Conservation (phyloP, 1,284 basidiomycete genomes). For the Sutorius eximius region DNA sequence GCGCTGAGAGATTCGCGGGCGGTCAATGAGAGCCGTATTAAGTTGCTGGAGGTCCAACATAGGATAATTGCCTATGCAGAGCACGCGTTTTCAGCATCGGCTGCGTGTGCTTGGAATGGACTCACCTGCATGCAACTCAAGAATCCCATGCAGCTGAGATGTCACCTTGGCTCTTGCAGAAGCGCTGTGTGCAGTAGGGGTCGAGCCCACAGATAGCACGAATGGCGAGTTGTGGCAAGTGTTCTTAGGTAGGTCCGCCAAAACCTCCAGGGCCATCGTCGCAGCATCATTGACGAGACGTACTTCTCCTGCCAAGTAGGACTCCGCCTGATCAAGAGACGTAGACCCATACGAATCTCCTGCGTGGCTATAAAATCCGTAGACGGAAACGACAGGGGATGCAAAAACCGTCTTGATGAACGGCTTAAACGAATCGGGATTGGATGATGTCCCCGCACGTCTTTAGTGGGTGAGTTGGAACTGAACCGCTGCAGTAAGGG, state of each 20-base stretch:
- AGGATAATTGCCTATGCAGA: conserved; percentile 70
- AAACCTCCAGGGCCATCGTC: conserved; percentile 50
- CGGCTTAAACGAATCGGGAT: conserved; percentile 53
- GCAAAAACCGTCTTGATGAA: conserved; percentile 54
- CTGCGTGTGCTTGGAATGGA: background rate
- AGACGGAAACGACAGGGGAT: conserved; percentile 61
- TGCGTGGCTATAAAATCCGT: conserved; percentile 84
- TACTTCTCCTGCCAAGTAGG: conserved; percentile 72
- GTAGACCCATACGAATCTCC: conserved; percentile 76
- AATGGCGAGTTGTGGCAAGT: conserved; percentile 47
- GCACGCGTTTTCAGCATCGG: conserved; percentile 6
- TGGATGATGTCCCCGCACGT: conserved; percentile 74
- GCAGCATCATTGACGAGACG: conserved; percentile 70
- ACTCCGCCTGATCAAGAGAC: conserved; percentile 59
- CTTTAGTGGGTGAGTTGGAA: conserved; percentile 40
- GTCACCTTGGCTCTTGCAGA: conserved; percentile 52
- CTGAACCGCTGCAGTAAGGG: background rate
- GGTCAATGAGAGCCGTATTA: conserved; percentile 65
- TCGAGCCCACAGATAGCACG: conserved; percentile 81
- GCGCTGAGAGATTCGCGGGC: conserved; percentile 59
- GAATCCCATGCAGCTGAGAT: conserved; percentile 52
- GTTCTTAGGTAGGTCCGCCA: conserved; percentile 38
- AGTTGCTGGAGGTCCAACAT: conserved; percentile 84
- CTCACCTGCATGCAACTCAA: conserved; percentile 77
- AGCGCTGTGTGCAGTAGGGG: conserved; percentile 80